These are phyloP conservation scores for Picea glauca DNA, from an alignment of 75 land plant species.

Conservation along the genomic window DNA sequence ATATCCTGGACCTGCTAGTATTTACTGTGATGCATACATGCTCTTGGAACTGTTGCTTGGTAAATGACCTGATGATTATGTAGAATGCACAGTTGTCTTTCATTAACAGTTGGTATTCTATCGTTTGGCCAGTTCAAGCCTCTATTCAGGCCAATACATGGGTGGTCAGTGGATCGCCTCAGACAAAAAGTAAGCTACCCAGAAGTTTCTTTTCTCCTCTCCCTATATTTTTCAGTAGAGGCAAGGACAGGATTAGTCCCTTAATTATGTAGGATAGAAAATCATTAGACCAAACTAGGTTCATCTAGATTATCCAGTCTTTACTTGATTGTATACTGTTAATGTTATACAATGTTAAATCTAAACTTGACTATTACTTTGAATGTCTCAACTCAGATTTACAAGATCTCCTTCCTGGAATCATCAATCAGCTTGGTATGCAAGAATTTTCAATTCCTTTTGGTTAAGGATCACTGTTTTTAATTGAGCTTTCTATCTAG, in stretches of 20 bases:
- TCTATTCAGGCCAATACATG: constrained; percentile 35
- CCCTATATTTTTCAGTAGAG: background rate
- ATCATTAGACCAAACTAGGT: background rate
- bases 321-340: background rate
- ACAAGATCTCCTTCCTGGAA: constrained; percentile 26
- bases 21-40: background rate
- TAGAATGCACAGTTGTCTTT: background rate
- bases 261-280: background rate
- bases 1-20: background rate
- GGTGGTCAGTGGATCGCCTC: constrained; percentile 34
- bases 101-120: background rate
- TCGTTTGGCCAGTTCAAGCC: constrained; percentile 28
- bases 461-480: background rate
- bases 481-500: no score
- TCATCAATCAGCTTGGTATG: constrained; percentile 29
- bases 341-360: background rate
- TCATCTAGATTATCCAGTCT: background rate
- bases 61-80: background rate
- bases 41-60: background rate
- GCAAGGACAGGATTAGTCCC: background rate
- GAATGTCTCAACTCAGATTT: constrained; percentile 12
- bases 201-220: background rate
- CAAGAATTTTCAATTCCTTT: background rate
- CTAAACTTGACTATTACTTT: background rate
- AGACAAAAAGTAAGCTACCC: constrained; percentile 23